Evolutionary conservation across 495 filamentous ascomycete genomes (phyloP).

Genomic region (Acidiella bohemica): DNA sequence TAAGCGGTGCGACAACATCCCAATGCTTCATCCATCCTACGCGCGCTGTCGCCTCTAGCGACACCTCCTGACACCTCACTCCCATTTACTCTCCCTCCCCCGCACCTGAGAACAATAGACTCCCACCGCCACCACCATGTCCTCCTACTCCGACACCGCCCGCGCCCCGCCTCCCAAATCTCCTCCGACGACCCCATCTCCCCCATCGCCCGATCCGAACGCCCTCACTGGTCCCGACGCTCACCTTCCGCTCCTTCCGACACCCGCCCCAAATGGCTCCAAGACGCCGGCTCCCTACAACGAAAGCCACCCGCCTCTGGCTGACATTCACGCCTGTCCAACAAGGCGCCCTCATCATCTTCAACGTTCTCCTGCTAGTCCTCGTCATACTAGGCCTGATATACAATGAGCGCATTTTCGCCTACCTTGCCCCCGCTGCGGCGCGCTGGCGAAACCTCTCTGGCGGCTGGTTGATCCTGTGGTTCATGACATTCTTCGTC

Average conservation of each 20-base stretch:
- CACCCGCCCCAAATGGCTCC: slow-evolving; percentile 29
- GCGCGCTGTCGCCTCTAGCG: no score
- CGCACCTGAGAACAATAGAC: no score
- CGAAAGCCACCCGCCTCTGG: slow-evolving; percentile 31
- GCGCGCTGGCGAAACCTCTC: slow-evolving; percentile 54
- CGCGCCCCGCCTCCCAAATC: slow-evolving; percentile 51
- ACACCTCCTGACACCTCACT: no score
- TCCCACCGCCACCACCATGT: no score
- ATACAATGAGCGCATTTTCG: slow-evolving; percentile 66
- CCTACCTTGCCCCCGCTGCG: slow-evolving; percentile 53
- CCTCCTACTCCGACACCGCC: slow-evolving; percentile 44
- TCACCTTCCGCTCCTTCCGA: slow-evolving; percentile 34
- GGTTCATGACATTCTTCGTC: slow-evolving; percentile 58
- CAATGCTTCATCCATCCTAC: no score
- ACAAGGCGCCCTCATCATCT: slow-evolving; percentile 41
- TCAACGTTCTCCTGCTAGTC: slow-evolving; percentile 35
- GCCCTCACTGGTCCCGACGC: slow-evolving; percentile 19
- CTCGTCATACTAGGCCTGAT: slow-evolving; percentile 53
- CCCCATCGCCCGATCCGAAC: slow-evolving; percentile 1
- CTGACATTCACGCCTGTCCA: slow-evolving; percentile 46
- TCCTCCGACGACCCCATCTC: slow-evolving; percentile 27
- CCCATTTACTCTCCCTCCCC: no score
- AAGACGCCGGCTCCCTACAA: slow-evolving; percentile 31
- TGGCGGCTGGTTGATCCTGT: slow-evolving; percentile 68
- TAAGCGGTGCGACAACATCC: no score